phyloP scores from a whole-genome alignment of 345 rosid species.

The Boechera divaricarpa region DNA sequence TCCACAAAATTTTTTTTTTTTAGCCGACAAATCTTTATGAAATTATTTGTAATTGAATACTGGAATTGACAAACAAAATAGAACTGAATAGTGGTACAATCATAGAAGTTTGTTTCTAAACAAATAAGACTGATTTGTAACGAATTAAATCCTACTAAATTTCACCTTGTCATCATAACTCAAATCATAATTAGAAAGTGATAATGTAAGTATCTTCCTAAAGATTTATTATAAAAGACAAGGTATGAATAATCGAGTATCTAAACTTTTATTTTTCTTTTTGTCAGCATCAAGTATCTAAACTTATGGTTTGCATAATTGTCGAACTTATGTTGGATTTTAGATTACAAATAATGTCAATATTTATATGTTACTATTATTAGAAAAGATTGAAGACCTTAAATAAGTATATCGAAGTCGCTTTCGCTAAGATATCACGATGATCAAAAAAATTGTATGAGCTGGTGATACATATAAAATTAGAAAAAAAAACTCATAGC shows the following conservation, averaged over 20 bases:
- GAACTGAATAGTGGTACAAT: not conserved
- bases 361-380: not conserved
- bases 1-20: not conserved
- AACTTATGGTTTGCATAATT: constrained; percentile 29
- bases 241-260: constrained; percentile 15
- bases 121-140: not conserved
- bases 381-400: constrained; percentile 18
- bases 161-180: not conserved
- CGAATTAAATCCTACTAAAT: too few species aligned
- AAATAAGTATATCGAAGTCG: constrained; percentile 32
- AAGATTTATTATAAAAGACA: not conserved
- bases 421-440: constrained; percentile 38
- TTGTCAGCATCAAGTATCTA: constrained; percentile 30
- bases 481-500: constrained; percentile 19
- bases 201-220: not conserved
- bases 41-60: not conserved
- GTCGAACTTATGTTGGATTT: constrained; percentile 37
- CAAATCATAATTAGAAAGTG: constrained; percentile 2
- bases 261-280: not conserved
- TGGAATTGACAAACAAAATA: not conserved
- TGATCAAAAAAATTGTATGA: constrained; percentile 36
- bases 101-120: not conserved
- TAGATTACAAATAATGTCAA: constrained; percentile 30
- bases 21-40: not conserved
- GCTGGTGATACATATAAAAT: constrained; percentile 32